Base-by-base conservation (phyloP, 1,284 basidiomycete species). In the Phlebopus sp. region DNA sequence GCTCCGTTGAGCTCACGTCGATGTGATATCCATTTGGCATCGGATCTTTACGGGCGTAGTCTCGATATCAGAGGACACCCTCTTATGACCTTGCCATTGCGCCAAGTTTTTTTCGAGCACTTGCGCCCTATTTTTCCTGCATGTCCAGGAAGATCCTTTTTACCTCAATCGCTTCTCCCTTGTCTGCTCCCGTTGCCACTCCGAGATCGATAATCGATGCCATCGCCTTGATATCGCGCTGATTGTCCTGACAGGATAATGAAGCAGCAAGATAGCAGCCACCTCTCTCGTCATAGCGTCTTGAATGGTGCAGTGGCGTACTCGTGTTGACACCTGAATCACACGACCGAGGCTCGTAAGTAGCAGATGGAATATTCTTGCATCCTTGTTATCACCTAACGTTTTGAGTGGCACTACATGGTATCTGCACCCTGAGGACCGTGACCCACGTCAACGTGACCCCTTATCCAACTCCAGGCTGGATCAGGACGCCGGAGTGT, bases 211-310 rank as follows among this genome's bases (percentile, higher is more conserved):
- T 50, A 42, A 37, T 41, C 46, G 29, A 34, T 19, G 19, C 36
- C 35, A 18, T 14, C 27, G 25, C 27, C 17, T 30, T 25, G 35
- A 37, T 34, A 39, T 29, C 27, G 25, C 10, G 17, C 9, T 42
- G 38, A 35, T 41, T 29, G 27, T 29, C 27, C 27, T 29, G 27
- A 29, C 27, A 29, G 27, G 27, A 29, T 9, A 29, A 29, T 29
- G 27, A 29, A 56, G 44, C 40, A 46, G 53, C 53, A 32, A 11
- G 52, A 53, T 53, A 43, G 53, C 42, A 29, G 27, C 27, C 8
- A 34, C 18, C 35, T 37, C 34, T 37, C 21, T 37, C 35, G 19
- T 44, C 42, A 37, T 44, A n/a, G 42, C 23, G 17, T 14, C 15
- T 29, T 30, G 10, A 29, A 17, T 14, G 18, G 41, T 36, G 21